A percentile compares a stretch with the other conserved stretches of the same genome.
Evolutionary conservation across 495 filamentous ascomycete genomes (phyloP).

Genomic region (Saxophila tyrrhenica): DNA sequence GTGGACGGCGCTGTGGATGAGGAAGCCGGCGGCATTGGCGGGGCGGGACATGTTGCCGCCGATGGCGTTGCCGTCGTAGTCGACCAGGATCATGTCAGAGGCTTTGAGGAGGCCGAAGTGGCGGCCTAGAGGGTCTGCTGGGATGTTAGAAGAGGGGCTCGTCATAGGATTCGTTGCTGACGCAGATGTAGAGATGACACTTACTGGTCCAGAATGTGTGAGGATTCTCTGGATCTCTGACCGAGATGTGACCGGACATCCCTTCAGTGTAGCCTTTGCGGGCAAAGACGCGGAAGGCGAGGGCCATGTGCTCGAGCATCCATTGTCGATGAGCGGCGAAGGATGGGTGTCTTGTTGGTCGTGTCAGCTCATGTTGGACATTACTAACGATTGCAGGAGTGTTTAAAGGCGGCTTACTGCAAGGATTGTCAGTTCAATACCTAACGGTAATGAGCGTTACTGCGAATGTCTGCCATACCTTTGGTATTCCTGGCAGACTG

Average conservation of each 20-base stretch:
- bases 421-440: neutral
- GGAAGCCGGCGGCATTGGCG: conserved; percentile 33
- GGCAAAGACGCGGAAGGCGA: conserved; percentile 47
- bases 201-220: conserved; percentile 54
- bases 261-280: conserved; percentile 52
- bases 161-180: too few relatives aligned
- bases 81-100: conserved; percentile 31
- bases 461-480: conserved; percentile 14
- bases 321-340: conserved; percentile 33
- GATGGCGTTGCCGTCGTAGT: conserved; percentile 29
- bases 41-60: conserved; percentile 29
- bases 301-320: conserved; percentile 47
- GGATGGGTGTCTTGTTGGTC: conserved; percentile 19
- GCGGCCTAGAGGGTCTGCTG: conserved; percentile 37
- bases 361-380: neutral
- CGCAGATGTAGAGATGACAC: neutral
- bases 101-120: conserved; percentile 31
- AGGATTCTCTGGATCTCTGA: conserved; percentile 48
- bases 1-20: conserved; percentile 32
- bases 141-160: too few relatives aligned
- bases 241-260: conserved; percentile 52
- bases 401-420: neutral
- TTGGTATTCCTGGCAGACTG: conserved; percentile 22
- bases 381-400: neutral
- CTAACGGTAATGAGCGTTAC: neutral